These are phyloP conservation scores for Crucihimalaya himalaica DNA, from an alignment of 345 rosid species.

Conservation along the genomic window DNA sequence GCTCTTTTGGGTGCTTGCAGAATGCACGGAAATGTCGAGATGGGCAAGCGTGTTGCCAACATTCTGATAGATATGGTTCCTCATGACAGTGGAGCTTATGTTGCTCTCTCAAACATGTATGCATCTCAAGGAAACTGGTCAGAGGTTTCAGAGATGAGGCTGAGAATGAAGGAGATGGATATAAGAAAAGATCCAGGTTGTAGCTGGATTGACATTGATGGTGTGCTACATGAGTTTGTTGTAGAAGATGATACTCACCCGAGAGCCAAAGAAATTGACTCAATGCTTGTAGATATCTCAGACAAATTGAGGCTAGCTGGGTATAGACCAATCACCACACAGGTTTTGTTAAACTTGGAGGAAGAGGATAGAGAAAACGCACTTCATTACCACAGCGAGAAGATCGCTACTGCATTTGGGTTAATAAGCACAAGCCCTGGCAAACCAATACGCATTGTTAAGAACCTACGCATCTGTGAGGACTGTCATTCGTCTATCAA, in stretches of 20 bases:
- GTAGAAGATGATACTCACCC: constrained; percentile 73
- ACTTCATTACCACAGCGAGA: constrained; percentile 68
- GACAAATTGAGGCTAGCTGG: constrained; percentile 46
- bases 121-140: constrained; percentile 64
- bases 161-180: constrained; percentile 67
- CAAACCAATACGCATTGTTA: constrained; percentile 53
- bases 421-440: constrained; percentile 57
- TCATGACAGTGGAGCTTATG: constrained; percentile 69
- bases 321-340: constrained; percentile 57
- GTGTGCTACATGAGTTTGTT: constrained; percentile 58
- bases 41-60: constrained; percentile 58
- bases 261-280: constrained; percentile 48
- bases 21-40: constrained; percentile 55
- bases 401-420: constrained; percentile 66
- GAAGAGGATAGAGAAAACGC: constrained; percentile 58
- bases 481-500: constrained; percentile 73
- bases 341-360: constrained; percentile 55
- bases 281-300: constrained; percentile 56
- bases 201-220: constrained; percentile 71
- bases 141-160: constrained; percentile 59
- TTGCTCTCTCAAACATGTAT: constrained; percentile 66
- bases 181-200: constrained; percentile 75
- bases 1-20: constrained; percentile 69
- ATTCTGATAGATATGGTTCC: constrained; percentile 60
- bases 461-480: constrained; percentile 69